Conservation (phyloP, 2,329 filamentous ascomycete species). For the Tricladium varicosporioides region DNA sequence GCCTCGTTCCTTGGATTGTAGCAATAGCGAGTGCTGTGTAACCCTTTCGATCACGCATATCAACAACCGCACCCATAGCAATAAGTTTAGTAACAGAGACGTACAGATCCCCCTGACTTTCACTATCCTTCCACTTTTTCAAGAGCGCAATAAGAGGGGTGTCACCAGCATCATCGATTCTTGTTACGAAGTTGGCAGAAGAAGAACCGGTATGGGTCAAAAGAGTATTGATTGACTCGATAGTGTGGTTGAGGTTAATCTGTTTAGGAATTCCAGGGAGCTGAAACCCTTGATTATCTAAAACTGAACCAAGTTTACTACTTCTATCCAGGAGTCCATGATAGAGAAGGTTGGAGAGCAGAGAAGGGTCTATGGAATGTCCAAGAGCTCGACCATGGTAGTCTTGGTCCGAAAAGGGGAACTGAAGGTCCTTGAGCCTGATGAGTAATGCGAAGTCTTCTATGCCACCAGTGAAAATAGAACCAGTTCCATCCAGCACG, state of each 20-base stretch:
- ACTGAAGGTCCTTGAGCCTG: background rate
- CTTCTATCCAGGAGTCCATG: background rate
- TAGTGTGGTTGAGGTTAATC: background rate
- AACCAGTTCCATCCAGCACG: constrained; percentile 1
- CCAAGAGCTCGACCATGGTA: background rate
- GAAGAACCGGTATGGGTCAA: background rate
- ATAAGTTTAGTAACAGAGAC: background rate
- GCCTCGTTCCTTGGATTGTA: background rate
- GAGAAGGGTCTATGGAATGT: background rate
- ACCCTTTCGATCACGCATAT: constrained; percentile 9
- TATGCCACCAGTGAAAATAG: background rate
- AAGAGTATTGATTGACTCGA: background rate
- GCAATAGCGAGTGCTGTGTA: constrained; percentile 4
- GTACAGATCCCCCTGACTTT: background rate
- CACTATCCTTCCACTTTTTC: background rate
- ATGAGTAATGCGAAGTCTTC: constrained; percentile 1
- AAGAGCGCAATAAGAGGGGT: constrained; percentile 6
- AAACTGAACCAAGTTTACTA: background rate
- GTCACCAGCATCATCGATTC: constrained; percentile 2
- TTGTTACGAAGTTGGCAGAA: background rate
- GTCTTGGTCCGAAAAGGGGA: constrained; percentile 1
- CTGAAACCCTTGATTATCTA: background rate
- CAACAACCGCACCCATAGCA: background rate
- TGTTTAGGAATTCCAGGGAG: background rate
- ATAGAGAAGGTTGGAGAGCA: background rate